Base-by-base conservation (phyloP, 805 yeast species). In the Lipomyces lipofer region DNA sequence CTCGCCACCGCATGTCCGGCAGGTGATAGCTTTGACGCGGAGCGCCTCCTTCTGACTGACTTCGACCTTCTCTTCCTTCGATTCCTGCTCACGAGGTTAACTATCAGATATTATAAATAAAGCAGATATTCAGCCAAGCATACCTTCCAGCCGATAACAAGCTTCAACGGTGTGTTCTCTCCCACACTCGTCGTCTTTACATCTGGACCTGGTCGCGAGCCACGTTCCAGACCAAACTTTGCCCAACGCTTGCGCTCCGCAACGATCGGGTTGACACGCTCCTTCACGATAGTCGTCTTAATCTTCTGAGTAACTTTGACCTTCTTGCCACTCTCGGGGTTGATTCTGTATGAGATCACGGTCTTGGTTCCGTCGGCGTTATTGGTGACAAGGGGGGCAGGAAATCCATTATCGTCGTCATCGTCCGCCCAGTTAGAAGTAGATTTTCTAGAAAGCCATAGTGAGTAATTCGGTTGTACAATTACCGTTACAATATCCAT, bases 1-100 rank as follows among this genome's bases (percentile, higher is more conserved):
- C 64, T 83, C 86, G 69, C 96, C 97, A 58, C 86, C 87, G 85
- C 99, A 94, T 51, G 80, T 75, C 81, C 97, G 88, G 82, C 99
- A 94, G 64, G 75, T 74, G 69, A 72, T 72, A 62, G 70, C 73
- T 76, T 69, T 78, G 69, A 74, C 73, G 66, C 71, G 73, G 67
- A 71, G 77, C 50, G 72, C 70, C 49, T 78, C 78, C 42, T 69
- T 81, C 70, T 84, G 86, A 69, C 82, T 86, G 68, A 83, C 84
- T 73, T 84, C 83, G 68, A 84, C 91, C 61, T 80, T 77, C 68
- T 84, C 86, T 69, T 84, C 86, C 48, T 54, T 48, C 21, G 48
- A 43, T 47, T 90, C 91, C 86, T 54, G 84, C 74, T 49, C 85
- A 15, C 19, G n/a, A n/a, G 6, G 30, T 12, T 44, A 28, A 13